Evolutionary conservation across 2,329 filamentous ascomycete genomes (phyloP), one percentile per base, ranked within the genome.

Genomic region (Pestalotiopsis sp.): DNA sequence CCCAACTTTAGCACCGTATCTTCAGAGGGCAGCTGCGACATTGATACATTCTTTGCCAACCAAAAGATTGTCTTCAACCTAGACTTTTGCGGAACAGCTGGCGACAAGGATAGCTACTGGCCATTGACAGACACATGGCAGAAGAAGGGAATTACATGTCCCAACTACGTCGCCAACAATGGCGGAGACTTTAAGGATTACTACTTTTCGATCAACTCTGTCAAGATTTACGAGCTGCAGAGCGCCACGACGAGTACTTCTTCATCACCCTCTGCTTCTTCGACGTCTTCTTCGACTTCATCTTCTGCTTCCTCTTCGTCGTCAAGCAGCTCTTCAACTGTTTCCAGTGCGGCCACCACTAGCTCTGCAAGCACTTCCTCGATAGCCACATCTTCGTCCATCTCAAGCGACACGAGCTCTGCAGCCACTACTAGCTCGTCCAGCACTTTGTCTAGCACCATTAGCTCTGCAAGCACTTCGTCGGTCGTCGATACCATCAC

Each of bases 31-130:
- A 13, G 70, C 73, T 78, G 77, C 68, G 71, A 77, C 39, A 68
- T 76, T 39, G 71, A 74, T 52, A 71, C 72, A 63, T 72, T 75
- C 27, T 78, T 78, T 39, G 71, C 63, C 13, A 72, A 77, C 27
- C 74, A 75, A 67, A 73, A 75, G 66, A 70, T 78, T 52, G 60
- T 78, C 7, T 61, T 78, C 38, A 76, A 78, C 23, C 52, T 78
- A 4, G 65, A 72, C 60, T 73, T 67, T 65, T 69, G 63, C 39
- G 72, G 65, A 17, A 72, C 73, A 20, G 72, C 73, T 9, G 73
- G 68, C 13, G 58, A 61, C 27, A 70, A 73, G 64, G 41, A 65
- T 9, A 67, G 68, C 20, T 71, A 73, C 41, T 75, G 73, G 73
- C 70, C 39, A 13, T 60, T 65, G 13, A 70, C 70, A 49, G 73